phyloP scores from a whole-genome alignment of 2,329 filamentous ascomycete genomes.

The Fusarium proliferatum region DNA sequence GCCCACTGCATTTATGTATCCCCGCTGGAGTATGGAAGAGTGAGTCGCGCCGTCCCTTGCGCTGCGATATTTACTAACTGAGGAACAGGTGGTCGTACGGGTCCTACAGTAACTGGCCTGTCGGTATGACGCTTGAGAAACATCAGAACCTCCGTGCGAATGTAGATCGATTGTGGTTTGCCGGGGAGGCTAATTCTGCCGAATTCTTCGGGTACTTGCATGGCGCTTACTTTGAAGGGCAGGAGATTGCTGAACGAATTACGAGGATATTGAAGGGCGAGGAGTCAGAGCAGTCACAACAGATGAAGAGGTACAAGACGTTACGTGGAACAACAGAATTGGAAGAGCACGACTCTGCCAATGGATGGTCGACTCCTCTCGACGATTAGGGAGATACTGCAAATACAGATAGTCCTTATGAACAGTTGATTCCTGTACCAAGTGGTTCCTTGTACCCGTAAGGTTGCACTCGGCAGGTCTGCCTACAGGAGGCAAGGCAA shows the following conservation, averaged over 20 bases:
- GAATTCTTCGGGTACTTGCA: constrained; percentile 75
- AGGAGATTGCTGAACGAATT: constrained; percentile 58
- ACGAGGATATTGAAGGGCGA: constrained; percentile 38
- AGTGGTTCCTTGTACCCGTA: too few species aligned
- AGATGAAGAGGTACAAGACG: constrained; percentile 15
- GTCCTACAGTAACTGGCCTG: constrained; percentile 76
- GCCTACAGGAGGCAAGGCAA: rapidly evolving
- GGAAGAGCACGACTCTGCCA: constrained; percentile 11
- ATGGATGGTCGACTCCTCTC: constrained; percentile 11
- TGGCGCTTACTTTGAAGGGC: constrained; percentile 69
- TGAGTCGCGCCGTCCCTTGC: neutral
- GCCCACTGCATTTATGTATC: constrained; percentile 70
- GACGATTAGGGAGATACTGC: neutral
- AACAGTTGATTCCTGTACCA: rapidly evolving
- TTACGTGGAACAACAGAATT: constrained; percentile 7
- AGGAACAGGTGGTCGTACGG: constrained; percentile 60
- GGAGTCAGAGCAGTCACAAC: constrained; percentile 2
- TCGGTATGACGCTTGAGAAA: constrained; percentile 70
- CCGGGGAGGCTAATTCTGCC: constrained; percentile 71
- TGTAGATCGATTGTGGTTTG: constrained; percentile 69
- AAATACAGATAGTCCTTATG: neutral
- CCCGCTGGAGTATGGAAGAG: constrained; percentile 47
- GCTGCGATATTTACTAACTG: constrained; percentile 58
- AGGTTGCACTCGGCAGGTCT: neutral
- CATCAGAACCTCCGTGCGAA: constrained; percentile 76